phyloP scores from a whole-genome alignment of 139 green algal species.

The Chlamydomonas sp. region DNA sequence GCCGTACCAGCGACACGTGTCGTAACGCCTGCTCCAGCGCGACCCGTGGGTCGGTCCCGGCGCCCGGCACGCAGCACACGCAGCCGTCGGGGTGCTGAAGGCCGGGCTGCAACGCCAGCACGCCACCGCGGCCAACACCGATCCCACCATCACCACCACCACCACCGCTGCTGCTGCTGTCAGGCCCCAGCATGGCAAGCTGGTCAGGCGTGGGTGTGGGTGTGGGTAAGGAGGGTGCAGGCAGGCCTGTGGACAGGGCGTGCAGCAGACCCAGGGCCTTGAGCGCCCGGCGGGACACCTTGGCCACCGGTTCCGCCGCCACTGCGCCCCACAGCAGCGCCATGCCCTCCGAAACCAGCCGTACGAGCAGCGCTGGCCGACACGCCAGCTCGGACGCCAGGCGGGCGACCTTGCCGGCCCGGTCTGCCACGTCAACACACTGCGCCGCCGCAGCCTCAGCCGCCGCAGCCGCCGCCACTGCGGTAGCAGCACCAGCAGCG shows the following conservation, averaged over 20 bases:
- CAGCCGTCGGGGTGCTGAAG: slow-evolving; percentile 14
- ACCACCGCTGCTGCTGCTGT: background rate
- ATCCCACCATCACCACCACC: background rate
- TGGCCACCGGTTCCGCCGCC: slow-evolving; percentile 10
- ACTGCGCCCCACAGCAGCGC: slow-evolving; percentile 13
- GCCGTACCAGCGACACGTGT: slow-evolving; percentile 16
- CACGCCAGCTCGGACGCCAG: slow-evolving; percentile 7
- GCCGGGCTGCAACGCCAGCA: background rate
- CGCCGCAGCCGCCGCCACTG: background rate
- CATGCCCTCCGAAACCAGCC: slow-evolving; percentile 12
- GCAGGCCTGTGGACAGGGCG: background rate
- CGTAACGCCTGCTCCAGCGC: background rate
- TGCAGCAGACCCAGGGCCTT: slow-evolving; percentile 25
- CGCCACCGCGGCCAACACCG: background rate
- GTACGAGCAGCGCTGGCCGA: background rate
- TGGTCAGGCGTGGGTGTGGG: too few species aligned
- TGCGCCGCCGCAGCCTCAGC: background rate
- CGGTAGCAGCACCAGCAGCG: background rate
- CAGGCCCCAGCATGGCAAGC: too few species aligned
- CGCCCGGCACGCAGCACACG: background rate
- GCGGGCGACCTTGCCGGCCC: slow-evolving; percentile 4
- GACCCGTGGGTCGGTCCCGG: background rate
- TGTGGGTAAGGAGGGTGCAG: background rate
- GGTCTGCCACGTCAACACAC: background rate
- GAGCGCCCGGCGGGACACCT: slow-evolving; percentile 10